Conservation (phyloP, 805 yeast species). For the Helenozyma rhizophorensis region DNA sequence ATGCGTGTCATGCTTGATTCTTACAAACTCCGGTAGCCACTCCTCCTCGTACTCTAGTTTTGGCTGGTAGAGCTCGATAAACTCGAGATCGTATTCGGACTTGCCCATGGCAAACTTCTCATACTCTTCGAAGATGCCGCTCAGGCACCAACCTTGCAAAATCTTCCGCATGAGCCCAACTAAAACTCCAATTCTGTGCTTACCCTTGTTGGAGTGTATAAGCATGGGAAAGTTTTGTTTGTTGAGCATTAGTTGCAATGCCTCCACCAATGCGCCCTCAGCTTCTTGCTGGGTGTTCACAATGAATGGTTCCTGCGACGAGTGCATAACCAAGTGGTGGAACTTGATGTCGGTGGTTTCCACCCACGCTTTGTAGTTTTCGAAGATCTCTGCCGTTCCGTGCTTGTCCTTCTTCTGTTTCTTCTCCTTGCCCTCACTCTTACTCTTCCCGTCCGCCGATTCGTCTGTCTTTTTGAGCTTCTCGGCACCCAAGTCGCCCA, state of each 20-base stretch:
- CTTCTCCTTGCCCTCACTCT: conserved; percentile 10
- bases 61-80: conserved; percentile 79
- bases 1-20: conserved; percentile 19
- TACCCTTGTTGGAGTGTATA: conserved; percentile 95
- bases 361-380: conserved; percentile 70
- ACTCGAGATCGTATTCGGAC: conserved; percentile 87
- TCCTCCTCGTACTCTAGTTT: conserved; percentile 43
- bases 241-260: conserved; percentile 54
- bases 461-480: conserved; percentile 15
- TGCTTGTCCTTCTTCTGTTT: conserved; percentile 36
- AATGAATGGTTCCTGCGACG: conserved; percentile 74
- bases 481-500: conserved; percentile 56
- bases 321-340: conserved; percentile 59
- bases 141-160: conserved; percentile 88
- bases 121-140: conserved; percentile 92
- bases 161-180: conserved; percentile 87
- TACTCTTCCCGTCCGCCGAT: conserved; percentile 6
- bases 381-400: conserved; percentile 47
- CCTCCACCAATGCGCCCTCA: conserved; percentile 46
- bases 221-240: conserved; percentile 78
- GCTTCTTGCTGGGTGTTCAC: conserved; percentile 40
- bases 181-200: conserved; percentile 88
- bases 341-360: conserved; percentile 46
- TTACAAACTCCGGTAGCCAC: conserved; percentile 62
- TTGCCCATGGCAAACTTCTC: conserved; percentile 90